These are phyloP conservation scores for Bryopsis sp. DNA, from an alignment of 139 green algal genomes.

Conservation along the genomic window DNA sequence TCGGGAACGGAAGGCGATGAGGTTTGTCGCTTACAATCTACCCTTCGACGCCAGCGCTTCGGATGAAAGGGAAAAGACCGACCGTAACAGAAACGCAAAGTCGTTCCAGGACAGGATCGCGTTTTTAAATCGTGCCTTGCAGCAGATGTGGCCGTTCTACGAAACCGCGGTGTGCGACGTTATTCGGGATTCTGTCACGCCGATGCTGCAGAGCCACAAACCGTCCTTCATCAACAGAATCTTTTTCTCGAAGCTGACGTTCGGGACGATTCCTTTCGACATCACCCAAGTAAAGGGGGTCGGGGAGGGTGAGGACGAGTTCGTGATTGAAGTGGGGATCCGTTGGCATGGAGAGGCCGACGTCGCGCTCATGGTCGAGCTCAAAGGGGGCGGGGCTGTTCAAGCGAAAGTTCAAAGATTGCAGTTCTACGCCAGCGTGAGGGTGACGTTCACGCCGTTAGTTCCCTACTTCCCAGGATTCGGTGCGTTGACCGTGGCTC, in stretches of 20 bases:
- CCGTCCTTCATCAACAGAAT: conserved; percentile 4
- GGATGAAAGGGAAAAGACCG: too few relatives aligned
- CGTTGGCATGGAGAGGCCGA: conserved; percentile 9
- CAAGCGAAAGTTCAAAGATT: background rate
- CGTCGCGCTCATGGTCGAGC: background rate
- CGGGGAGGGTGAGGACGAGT: conserved; percentile 1
- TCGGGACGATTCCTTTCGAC: conserved; percentile 9
- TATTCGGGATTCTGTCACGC: conserved; percentile 8
- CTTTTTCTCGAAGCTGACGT: conserved; percentile 6
- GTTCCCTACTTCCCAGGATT: conserved; percentile 5
- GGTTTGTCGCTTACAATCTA: too few relatives aligned
- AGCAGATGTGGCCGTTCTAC: too few relatives aligned
- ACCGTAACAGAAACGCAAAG: too few relatives aligned
- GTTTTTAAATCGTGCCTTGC: too few relatives aligned
- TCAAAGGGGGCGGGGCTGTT: background rate
- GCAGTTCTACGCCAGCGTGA: background rate
- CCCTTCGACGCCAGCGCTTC: too few relatives aligned
- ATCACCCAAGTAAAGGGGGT: conserved; percentile 6
- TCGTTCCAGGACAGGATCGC: too few relatives aligned
- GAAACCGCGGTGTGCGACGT: too few relatives aligned
- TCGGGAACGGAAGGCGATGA: too few relatives aligned
- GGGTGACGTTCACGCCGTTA: background rate
- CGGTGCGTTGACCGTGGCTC: background rate
- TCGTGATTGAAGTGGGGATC: conserved; percentile 8
- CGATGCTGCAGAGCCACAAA: background rate